These are phyloP conservation scores for Aspergillus mulundensis DNA, from an alignment of 495 filamentous ascomycete species.

Conservation along the genomic window DNA sequence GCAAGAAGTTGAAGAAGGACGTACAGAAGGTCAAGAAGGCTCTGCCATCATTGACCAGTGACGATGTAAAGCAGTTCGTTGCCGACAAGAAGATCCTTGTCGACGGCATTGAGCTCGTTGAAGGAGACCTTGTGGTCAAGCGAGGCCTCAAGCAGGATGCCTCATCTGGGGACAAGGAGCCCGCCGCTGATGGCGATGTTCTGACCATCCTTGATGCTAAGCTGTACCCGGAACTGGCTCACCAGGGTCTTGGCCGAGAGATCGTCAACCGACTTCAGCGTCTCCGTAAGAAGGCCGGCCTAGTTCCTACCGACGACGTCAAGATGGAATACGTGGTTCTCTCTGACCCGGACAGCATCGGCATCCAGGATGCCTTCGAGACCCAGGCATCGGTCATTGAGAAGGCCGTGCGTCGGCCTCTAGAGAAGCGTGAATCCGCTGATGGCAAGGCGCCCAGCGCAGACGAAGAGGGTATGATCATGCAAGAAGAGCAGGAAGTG, in stretches of 20 bases:
- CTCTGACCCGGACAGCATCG: conserved; percentile 70
- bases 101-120: conserved; percentile 74
- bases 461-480: conserved; percentile 59
- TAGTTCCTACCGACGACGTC: conserved; percentile 78
- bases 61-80: conserved; percentile 73
- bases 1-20: conserved; percentile 96
- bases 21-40: conserved; percentile 86
- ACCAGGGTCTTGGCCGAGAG: conserved; percentile 75
- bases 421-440: conserved; percentile 67
- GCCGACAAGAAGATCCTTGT: conserved; percentile 67
- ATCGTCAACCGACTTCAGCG: conserved; percentile 80
- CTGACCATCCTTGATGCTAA: conserved; percentile 75
- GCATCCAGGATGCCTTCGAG: conserved; percentile 69
- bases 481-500: conserved; percentile 85
- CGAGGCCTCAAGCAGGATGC: conserved; percentile 69
- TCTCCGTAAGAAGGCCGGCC: conserved; percentile 75
- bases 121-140: conserved; percentile 80
- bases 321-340: conserved; percentile 79
- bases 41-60: conserved; percentile 70
- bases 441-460: conserved; percentile 58
- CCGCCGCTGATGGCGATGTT: conserved; percentile 79
- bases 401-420: conserved; percentile 73
- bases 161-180: conserved; percentile 66
- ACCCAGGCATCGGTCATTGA: conserved; percentile 63
- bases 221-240: conserved; percentile 66